Percentiles rank a stretch among this genome's conserved stretches.
Conservation (phyloP, 2,329 filamentous ascomycete species). For the Orbilia javanica region DNA sequence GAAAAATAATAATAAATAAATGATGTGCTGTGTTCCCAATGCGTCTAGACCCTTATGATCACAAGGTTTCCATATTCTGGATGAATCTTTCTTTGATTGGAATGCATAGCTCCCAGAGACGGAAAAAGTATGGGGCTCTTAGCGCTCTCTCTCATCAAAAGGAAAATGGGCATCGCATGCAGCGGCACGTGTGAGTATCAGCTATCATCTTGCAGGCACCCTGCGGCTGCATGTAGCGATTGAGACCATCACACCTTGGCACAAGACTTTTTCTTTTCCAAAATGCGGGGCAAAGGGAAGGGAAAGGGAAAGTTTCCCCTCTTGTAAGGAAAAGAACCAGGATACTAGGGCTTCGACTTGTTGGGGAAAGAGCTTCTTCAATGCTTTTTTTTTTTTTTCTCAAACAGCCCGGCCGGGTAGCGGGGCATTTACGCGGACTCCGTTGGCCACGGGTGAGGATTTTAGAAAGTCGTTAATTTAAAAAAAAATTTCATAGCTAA, state of each 20-base stretch:
- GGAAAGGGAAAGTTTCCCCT: slow-evolving; percentile 25
- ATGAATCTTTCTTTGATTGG: slow-evolving; percentile 26
- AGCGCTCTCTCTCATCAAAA: slow-evolving; percentile 27
- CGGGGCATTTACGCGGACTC: slow-evolving; percentile 23
- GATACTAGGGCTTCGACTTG: slow-evolving; percentile 1
- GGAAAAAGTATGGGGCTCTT: slow-evolving; percentile 14
- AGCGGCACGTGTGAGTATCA: slow-evolving; percentile 59
- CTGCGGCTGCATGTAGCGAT: slow-evolving; percentile 53
- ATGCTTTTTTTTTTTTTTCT: background rate
- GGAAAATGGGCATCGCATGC: slow-evolving; percentile 40
- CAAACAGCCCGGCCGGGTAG: background rate
- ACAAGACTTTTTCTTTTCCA: slow-evolving; percentile 24
- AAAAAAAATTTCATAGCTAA: background rate
- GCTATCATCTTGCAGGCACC: slow-evolving; percentile 49
- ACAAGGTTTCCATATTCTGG: slow-evolving; percentile 17
- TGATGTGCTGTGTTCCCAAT: slow-evolving; percentile 21
- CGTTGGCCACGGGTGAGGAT: slow-evolving; percentile 8
- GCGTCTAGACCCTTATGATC: slow-evolving; percentile 42
- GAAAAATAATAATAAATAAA: no score
- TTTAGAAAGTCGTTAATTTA: background rate
- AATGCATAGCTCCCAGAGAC: slow-evolving; percentile 16
- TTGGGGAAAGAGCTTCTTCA: slow-evolving; percentile 19
- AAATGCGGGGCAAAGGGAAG: slow-evolving; percentile 55
- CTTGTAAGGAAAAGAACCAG: slow-evolving; percentile 18
- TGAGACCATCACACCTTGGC: slow-evolving; percentile 48